Percentiles rank a stretch among this genome's conserved stretches.
phyloP scores from a whole-genome alignment of 768 basidiomycete genomes.

The Leccinum imitatum region DNA sequence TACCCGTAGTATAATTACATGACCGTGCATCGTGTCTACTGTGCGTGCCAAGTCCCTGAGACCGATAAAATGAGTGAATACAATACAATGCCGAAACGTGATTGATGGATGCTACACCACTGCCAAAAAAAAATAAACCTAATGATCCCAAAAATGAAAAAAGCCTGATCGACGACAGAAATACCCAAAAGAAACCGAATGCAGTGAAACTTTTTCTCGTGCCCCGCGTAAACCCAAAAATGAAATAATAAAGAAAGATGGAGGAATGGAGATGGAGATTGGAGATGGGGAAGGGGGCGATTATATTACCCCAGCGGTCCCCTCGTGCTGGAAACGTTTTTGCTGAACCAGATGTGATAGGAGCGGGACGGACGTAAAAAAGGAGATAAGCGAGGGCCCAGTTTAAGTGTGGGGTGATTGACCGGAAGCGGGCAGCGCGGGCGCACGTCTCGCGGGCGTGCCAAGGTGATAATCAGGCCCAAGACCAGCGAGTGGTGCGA shows the following conservation, averaged over 20 bases:
- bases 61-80: conserved; percentile 22
- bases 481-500: background rate
- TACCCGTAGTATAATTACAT: conserved; percentile 13
- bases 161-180: background rate
- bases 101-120: conserved; percentile 9
- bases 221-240: conserved; percentile 21
- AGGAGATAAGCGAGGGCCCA: conserved; percentile 7
- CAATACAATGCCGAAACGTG: conserved; percentile 14
- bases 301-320: background rate
- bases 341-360: background rate
- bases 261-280: background rate
- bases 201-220: conserved; percentile 3
- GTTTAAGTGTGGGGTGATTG: conserved; percentile 17
- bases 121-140: conserved; percentile 3
- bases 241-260: background rate
- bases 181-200: conserved; percentile 5
- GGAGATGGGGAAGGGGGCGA: background rate
- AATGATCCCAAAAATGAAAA: conserved; percentile 4
- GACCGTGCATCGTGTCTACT: conserved; percentile 14
- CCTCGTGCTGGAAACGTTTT: conserved; percentile 30
- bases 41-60: conserved; percentile 4
- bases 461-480: background rate
- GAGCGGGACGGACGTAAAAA: conserved; percentile 24
- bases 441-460: background rate
- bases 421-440: conserved; percentile 6